Evolutionary conservation across 208 protist species (phyloP).

Genomic region (Acanthamoeba rhysodes): DNA sequence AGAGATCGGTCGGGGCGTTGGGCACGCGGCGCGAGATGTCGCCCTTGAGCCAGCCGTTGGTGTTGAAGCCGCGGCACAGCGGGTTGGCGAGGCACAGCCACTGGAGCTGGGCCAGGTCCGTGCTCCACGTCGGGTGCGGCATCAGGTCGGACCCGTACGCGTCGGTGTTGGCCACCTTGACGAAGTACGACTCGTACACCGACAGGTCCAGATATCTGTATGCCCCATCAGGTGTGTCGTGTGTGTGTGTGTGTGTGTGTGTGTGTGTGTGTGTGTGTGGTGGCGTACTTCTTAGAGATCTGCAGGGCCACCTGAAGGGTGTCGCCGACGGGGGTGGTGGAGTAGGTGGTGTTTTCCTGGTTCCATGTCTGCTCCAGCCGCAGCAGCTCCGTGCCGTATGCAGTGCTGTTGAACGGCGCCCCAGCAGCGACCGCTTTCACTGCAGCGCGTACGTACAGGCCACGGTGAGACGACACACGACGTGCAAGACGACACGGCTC

Average conservation of each 20-base stretch:
- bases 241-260: no score
- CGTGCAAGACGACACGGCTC: no score
- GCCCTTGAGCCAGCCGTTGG: constrained; percentile 64
- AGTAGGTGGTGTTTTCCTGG: not conserved
- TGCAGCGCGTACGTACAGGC: not conserved
- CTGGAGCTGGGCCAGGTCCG: constrained; percentile 34
- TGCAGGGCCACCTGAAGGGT: not conserved
- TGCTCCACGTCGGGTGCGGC: constrained; percentile 14
- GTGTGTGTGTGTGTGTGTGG: no score
- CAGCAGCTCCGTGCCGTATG: not conserved
- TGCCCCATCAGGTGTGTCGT: not conserved
- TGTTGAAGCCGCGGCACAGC: constrained; percentile 39
- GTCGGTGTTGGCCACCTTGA: no score
- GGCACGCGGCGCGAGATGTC: not conserved
- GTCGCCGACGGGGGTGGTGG: not conserved
- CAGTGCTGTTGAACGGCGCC: not conserved
- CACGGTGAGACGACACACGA: no score
- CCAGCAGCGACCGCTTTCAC: not conserved
- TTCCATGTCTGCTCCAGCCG: not conserved
- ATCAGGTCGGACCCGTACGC: no score
- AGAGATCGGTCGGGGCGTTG: not conserved
- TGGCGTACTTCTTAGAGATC: no score
- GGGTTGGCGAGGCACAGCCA: constrained; percentile 47
- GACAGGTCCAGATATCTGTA: no score
- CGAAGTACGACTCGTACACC: no score